phyloP scores from a whole-genome alignment of 2,329 filamentous ascomycete species.

The Aspergillus tanneri region DNA sequence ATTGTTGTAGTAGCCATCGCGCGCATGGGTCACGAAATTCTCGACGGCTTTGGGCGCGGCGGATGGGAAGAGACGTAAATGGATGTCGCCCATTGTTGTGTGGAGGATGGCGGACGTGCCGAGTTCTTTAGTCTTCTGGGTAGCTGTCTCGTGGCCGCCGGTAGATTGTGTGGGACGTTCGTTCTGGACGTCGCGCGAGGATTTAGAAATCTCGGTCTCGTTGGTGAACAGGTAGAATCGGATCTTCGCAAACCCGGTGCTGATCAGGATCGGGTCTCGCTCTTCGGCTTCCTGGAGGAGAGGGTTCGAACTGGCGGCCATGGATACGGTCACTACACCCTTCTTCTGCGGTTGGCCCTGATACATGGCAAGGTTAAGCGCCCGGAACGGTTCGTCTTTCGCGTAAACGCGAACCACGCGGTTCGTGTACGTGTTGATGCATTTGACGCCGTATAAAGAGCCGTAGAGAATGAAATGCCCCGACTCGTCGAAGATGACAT shows the following conservation, averaged over 20 bases:
- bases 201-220: conserved; percentile 77
- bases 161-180: conserved; percentile 76
- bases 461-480: conserved; percentile 94
- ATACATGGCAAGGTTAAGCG: conserved; percentile 81
- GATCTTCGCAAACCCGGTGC: conserved; percentile 79
- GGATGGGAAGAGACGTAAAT: conserved; percentile 87
- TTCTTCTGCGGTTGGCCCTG: conserved; percentile 96
- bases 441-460: conserved; percentile 87
- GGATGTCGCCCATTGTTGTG: conserved; percentile 91
- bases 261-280: conserved; percentile 82
- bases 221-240: conserved; percentile 99
- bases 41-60: conserved; percentile 93
- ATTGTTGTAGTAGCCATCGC: conserved; percentile 92
- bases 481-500: conserved; percentile 93
- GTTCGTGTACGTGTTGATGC: conserved; percentile 94
- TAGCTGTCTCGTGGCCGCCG: conserved; percentile 43
- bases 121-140: conserved; percentile 65
- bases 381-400: conserved; percentile 81
- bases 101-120: conserved; percentile 82
- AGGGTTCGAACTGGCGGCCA: conserved; percentile 94
- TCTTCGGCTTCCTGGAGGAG: conserved; percentile 88
- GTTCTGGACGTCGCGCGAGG: conserved; percentile 87
- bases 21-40: conserved; percentile 92
- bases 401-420: conserved; percentile 87
- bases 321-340: conserved; percentile 86